phyloP scores from a whole-genome alignment of 805 yeast species.

The Wickerhamiella azymoides region DNA sequence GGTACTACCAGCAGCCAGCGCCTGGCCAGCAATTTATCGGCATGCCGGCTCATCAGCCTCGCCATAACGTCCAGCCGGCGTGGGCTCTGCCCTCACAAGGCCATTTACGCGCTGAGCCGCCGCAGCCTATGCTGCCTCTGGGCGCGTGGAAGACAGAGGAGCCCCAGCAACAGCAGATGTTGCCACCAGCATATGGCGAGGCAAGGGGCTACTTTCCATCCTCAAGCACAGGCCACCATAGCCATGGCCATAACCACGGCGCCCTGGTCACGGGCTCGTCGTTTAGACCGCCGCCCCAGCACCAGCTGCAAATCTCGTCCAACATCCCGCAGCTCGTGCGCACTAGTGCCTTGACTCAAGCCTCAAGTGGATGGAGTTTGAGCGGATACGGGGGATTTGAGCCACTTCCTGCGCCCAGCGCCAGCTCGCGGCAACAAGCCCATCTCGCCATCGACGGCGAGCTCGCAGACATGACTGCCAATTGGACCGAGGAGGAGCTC shows the following conservation, averaged over 20 bases:
- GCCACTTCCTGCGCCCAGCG: not conserved
- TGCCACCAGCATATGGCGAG: not conserved
- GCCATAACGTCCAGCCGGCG: not conserved
- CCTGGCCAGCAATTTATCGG: not conserved
- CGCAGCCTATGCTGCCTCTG: not conserved
- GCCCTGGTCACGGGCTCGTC: not conserved
- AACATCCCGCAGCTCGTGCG: slow-evolving; percentile 1
- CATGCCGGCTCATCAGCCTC: not conserved
- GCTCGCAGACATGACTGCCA: slow-evolving; percentile 25
- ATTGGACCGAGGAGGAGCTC: slow-evolving; percentile 36
- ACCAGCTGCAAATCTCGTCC: not conserved
- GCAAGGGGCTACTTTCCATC: not conserved
- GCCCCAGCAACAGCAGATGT: not conserved
- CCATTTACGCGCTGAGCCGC: not conserved
- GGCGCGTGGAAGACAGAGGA: not conserved
- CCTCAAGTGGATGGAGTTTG: slow-evolving; percentile 1
- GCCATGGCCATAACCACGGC: not conserved
- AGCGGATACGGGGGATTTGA: not conserved
- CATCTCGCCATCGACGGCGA: slow-evolving; percentile 18
- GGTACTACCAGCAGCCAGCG: not conserved
- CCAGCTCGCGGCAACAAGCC: slow-evolving; percentile 6
- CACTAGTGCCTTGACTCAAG: slow-evolving; percentile 5
- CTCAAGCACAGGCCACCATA: not conserved
- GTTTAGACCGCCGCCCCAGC: not conserved
- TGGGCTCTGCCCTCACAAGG: not conserved